phyloP scores from a whole-genome alignment of 768 basidiomycete species.

The Mycena galopus region DNA sequence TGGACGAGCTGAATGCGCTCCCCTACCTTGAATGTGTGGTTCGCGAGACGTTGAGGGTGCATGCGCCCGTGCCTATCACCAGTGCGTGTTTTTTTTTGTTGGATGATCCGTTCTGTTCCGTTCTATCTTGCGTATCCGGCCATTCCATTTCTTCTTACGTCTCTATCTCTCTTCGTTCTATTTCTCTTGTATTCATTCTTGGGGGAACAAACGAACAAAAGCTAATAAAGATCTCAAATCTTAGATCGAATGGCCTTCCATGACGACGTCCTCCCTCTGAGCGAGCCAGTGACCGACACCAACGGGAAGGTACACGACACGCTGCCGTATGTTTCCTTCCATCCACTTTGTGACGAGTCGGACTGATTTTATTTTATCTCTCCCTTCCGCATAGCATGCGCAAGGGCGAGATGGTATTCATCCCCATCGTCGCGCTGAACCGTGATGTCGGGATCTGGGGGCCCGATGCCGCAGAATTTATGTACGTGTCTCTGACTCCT shows the following conservation, averaged over 20 bases:
- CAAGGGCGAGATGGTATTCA: too few species aligned
- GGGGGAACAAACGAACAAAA: not conserved
- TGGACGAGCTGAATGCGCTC: conserved; percentile 24
- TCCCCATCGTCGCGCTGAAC: too few species aligned
- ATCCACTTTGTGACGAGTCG: too few species aligned
- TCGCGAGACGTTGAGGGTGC: conserved; percentile 3
- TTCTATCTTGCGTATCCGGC: too few species aligned
- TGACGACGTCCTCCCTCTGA: conserved; percentile 20
- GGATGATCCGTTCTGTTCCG: too few species aligned
- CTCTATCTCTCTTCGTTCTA: too few species aligned
- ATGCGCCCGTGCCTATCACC: conserved; percentile 1
- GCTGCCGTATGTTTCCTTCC: not conserved
- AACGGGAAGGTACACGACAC: conserved; percentile 8
- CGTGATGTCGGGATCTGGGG: too few species aligned
- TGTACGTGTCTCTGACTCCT: too few species aligned
- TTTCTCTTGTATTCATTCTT: too few species aligned
- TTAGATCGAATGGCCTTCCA: conserved; percentile 5
- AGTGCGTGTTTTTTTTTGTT: not conserved
- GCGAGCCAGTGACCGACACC: not conserved
- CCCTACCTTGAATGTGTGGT: conserved; percentile 58
- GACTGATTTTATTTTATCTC: not conserved
- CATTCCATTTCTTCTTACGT: too few species aligned
- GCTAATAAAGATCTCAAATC: not conserved
- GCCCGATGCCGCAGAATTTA: too few species aligned
- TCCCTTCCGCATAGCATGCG: not conserved